Percentiles rank a stretch among this genome's conserved stretches.
Conservation (phyloP, 2,329 filamentous ascomycete species). For the Davidsoniella eucalypti region DNA sequence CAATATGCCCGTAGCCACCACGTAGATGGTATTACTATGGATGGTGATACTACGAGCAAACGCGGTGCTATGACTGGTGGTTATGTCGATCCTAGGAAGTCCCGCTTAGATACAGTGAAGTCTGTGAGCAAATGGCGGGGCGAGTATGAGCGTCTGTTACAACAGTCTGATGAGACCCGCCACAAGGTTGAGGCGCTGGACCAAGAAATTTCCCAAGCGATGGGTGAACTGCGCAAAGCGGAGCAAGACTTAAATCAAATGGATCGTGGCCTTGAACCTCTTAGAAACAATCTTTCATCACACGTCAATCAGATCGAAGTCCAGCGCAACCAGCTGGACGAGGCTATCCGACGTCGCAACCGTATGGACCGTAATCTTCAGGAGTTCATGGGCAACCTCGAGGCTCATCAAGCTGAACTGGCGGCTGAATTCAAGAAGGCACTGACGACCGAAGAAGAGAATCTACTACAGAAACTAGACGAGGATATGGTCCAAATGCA, state of each 20-base stretch:
- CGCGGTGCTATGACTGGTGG: slow-evolving; percentile 91
- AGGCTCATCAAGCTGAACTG: slow-evolving; percentile 64
- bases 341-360: slow-evolving; percentile 45
- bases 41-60: slow-evolving; percentile 89
- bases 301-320: slow-evolving; percentile 62
- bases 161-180: slow-evolving; percentile 48
- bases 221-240: slow-evolving; percentile 67
- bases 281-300: slow-evolving; percentile 58
- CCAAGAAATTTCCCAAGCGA: slow-evolving; percentile 76
- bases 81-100: slow-evolving; percentile 73
- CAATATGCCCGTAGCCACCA: slow-evolving; percentile 88
- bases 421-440: slow-evolving; percentile 83
- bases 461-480: slow-evolving; percentile 56
- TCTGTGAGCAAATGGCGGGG: slow-evolving; percentile 58
- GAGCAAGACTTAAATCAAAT: slow-evolving; percentile 63
- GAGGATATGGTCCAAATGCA: slow-evolving; percentile 55
- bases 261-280: slow-evolving; percentile 65
- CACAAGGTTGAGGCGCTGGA: slow-evolving; percentile 61
- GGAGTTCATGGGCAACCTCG: slow-evolving; percentile 57
- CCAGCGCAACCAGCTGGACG: slow-evolving; percentile 56
- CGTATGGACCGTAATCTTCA: slow-evolving; percentile 61
- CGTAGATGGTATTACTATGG: slow-evolving; percentile 82
- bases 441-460: slow-evolving; percentile 66
- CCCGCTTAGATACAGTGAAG: slow-evolving; percentile 71
- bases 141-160: slow-evolving; percentile 52